Evolutionary conservation across 148 eudicot species (phyloP).

Genomic region (Camellia granthamiana): DNA sequence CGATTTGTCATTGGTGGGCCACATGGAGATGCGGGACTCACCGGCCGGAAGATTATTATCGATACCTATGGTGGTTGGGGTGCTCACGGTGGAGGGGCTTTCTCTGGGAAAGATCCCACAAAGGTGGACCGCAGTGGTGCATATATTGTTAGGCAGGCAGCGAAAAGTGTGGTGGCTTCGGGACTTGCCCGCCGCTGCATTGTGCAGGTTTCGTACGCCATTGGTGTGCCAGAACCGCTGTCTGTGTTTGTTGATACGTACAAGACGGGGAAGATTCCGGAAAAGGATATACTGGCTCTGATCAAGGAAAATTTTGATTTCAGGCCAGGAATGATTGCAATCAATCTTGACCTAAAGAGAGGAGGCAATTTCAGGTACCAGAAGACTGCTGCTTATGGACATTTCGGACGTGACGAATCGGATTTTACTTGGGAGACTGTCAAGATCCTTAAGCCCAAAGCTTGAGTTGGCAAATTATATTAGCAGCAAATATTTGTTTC

Average conservation of each 20-base stretch:
- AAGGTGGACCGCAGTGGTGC: conserved; percentile 51
- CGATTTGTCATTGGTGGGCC: conserved; percentile 51
- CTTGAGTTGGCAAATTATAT: conserved; percentile 20
- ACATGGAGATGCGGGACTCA: conserved; percentile 48
- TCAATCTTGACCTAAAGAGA: conserved; percentile 42
- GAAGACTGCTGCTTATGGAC: conserved; percentile 54
- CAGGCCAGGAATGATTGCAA: conserved; percentile 52
- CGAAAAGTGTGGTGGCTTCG: conserved; percentile 49
- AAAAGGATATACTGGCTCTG: conserved; percentile 38
- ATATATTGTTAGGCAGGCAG: conserved; percentile 47
- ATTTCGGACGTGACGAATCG: conserved; percentile 46
- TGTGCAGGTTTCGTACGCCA: conserved; percentile 53
- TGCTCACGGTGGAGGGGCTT: conserved; percentile 47
- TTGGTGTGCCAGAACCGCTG: conserved; percentile 48
- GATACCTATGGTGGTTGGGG: conserved; percentile 50
- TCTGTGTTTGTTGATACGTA: conserved; percentile 47
- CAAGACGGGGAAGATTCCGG: conserved; percentile 44
- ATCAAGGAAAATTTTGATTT: conserved; percentile 47
- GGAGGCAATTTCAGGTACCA: conserved; percentile 50
- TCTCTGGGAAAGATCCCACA: conserved; percentile 43
- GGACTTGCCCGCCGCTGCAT: conserved; percentile 52
- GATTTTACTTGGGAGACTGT: conserved; percentile 57
- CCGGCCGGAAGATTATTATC: conserved; percentile 45
- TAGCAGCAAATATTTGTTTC: not conserved
- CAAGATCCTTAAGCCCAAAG: conserved; percentile 48